Base-by-base conservation (phyloP, 2,329 filamentous ascomycete species). In the Thelonectria olida region DNA sequence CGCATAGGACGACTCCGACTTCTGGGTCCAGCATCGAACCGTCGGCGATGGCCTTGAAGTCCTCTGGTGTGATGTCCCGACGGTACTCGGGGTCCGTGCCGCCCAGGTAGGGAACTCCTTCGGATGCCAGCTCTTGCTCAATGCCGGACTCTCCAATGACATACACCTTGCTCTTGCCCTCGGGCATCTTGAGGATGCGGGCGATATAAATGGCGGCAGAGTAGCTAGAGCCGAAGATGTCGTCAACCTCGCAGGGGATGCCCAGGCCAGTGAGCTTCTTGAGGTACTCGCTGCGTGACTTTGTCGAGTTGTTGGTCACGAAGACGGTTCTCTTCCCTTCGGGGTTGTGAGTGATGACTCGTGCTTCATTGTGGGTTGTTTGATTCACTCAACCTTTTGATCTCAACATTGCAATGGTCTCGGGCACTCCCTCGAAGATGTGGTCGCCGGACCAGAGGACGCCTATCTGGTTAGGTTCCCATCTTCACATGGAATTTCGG, bases 271-370 rank as follows among this genome's bases (percentile, higher is more conserved):
- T 88, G 62, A 99, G 90, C 75, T 98, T 99, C 82, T 95, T 93
- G 76, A 91, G 90, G 80, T 99, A 99, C 76, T 97, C 93, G 50
- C 86, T 83, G 58, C 96, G 91, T 10, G 95, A 97, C 77, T 99
- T 99, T 58, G 96, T 98, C 74, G 93, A 97, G 82, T 99, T 99
- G 82, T 99, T 99, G 39, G 96, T 99, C 53, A 99, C 96, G 75
- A 99, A 99, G 55, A 99, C 89, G 31, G 96, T 86, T 75, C 90
- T 90, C 79, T 99, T 99, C 74, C 92, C 94, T 96, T 64, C 15
- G 6, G 39, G 20, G 23, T 4, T 52, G 56, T 47, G 49, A 52
- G 31, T 15, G n/a, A 12, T 36, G 23, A 15, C 44, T 42, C 22
- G 31, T 17, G 52, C n/a, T 17, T 31, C 22, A n/a, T 39, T 10